phyloP scores from a whole-genome alignment of 2,329 filamentous ascomycete species.

The Penicillium sp. region DNA sequence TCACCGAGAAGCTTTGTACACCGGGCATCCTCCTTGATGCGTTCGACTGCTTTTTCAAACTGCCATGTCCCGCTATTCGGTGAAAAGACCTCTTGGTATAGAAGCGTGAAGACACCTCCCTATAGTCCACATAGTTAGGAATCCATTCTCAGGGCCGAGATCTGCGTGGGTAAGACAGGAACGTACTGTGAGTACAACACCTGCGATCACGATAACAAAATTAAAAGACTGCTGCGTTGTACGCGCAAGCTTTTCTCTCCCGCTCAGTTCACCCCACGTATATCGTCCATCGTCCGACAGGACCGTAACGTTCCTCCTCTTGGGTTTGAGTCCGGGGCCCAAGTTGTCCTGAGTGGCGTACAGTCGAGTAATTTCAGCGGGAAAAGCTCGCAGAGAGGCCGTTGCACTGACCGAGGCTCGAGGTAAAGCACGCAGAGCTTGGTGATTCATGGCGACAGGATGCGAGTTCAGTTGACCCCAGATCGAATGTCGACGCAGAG shows the following conservation, averaged over 20 bases:
- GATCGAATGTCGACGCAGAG: not conserved
- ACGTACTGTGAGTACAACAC: slow-evolving; percentile 71
- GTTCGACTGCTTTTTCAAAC: slow-evolving; percentile 82
- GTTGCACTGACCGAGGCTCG: slow-evolving; percentile 13
- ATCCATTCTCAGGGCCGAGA: not conserved
- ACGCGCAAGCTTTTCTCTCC: slow-evolving; percentile 73
- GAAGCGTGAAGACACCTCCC: slow-evolving; percentile 73
- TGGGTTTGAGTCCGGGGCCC: slow-evolving; percentile 38
- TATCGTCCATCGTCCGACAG: slow-evolving; percentile 83
- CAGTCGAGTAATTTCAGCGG: slow-evolving; percentile 40
- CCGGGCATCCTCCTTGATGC: slow-evolving; percentile 68
- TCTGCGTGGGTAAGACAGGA: not conserved
- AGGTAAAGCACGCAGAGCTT: slow-evolving; percentile 18
- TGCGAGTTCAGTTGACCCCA: not conserved
- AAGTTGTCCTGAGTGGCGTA: slow-evolving; percentile 61
- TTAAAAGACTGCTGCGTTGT: slow-evolving; percentile 92
- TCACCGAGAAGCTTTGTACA: slow-evolving; percentile 75
- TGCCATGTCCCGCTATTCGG: slow-evolving; percentile 80
- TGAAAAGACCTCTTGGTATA: slow-evolving; percentile 81
- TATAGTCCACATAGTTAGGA: slow-evolving; percentile 31
- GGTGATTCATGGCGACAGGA: slow-evolving; percentile 18
- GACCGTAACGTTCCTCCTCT: slow-evolving; percentile 70
- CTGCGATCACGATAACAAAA: slow-evolving; percentile 71
- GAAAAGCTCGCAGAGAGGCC: slow-evolving; percentile 34
- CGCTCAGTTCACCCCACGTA: slow-evolving; percentile 74